Conservation (phyloP, 768 basidiomycete genomes). For the Lentinula boryana region DNA sequence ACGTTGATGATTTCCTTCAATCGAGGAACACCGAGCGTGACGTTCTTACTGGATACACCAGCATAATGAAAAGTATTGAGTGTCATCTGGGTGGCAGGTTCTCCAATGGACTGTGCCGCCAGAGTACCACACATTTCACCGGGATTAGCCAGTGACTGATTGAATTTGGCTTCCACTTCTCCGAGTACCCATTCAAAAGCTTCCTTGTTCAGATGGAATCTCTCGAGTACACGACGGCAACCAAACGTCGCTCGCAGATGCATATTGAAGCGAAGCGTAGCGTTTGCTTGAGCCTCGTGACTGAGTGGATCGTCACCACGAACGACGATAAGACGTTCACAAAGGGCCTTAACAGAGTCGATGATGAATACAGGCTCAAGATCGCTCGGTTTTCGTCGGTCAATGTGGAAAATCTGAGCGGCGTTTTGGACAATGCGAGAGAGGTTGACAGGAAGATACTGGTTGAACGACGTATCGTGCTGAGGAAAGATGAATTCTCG, state of each 20-base stretch:
- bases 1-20: conserved; percentile 99
- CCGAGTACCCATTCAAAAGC: conserved; percentile 98
- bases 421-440: conserved; percentile 95
- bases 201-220: conserved; percentile 81
- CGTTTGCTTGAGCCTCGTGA: conserved; percentile 76
- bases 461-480: conserved; percentile 60
- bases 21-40: conserved; percentile 98
- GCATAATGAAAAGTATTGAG: conserved; percentile 99
- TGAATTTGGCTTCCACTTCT: conserved; percentile 95
- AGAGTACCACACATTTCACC: conserved; percentile 99
- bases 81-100: conserved; percentile 99
- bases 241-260: conserved; percentile 89
- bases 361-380: conserved; percentile 86
- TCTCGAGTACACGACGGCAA: conserved; percentile 80
- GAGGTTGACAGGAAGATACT: conserved; percentile 93
- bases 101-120: conserved; percentile 97
- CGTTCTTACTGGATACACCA: conserved; percentile 99
- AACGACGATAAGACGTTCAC: conserved; percentile 76
- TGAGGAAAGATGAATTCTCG: conserved; percentile 83
- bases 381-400: conserved; percentile 88
- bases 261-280: conserved; percentile 89
- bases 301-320: conserved; percentile 78
- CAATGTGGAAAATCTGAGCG: conserved; percentile 94
- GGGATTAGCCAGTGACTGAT: conserved; percentile 84
- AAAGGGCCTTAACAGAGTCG: conserved; percentile 69